phyloP scores from a whole-genome alignment of 352 stramenopile species.

The Globisporangium canariense region DNA sequence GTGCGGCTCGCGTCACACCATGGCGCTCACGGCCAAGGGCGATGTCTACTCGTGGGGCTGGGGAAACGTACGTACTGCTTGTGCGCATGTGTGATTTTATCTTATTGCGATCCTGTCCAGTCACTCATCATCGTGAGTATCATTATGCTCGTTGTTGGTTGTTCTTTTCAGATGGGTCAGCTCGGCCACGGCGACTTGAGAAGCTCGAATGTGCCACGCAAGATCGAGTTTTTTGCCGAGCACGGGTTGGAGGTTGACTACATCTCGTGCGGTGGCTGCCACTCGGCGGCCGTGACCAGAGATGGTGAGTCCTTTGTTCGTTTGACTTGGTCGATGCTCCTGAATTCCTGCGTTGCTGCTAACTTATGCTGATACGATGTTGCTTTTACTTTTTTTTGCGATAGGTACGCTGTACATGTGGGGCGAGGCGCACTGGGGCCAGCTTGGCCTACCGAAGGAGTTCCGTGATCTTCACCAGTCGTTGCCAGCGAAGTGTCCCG shows the following conservation, averaged over 20 bases:
- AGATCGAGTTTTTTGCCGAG: constrained; percentile 61
- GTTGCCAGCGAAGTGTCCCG: constrained; percentile 59
- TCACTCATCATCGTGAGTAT: not conserved
- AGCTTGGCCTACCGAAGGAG: constrained; percentile 68
- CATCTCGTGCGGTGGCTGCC: constrained; percentile 78
- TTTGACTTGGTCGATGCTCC: not conserved
- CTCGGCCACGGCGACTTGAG: constrained; percentile 74
- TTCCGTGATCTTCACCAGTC: constrained; percentile 60
- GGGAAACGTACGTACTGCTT: constrained; percentile 54
- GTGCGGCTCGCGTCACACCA: constrained; percentile 78
- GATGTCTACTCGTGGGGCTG: constrained; percentile 77
- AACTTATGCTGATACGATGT: not conserved
- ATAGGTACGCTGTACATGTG: constrained; percentile 75
- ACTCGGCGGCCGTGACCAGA: constrained; percentile 70
- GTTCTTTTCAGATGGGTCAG: constrained; percentile 59
- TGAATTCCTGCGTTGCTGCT: not conserved
- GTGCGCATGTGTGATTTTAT: not conserved
- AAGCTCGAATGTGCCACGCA: constrained; percentile 56
- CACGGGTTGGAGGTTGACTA: constrained; percentile 54
- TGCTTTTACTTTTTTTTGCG: not conserved
- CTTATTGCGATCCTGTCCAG: not conserved
- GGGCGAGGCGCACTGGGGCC: constrained; percentile 80
- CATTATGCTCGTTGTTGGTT: constrained; percentile 3
- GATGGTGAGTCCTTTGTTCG: constrained; percentile 31
- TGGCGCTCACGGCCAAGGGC: constrained; percentile 64